phyloP scores from a whole-genome alignment of 176 grass and related monocot genomes.

The Oryza nivara region DNA sequence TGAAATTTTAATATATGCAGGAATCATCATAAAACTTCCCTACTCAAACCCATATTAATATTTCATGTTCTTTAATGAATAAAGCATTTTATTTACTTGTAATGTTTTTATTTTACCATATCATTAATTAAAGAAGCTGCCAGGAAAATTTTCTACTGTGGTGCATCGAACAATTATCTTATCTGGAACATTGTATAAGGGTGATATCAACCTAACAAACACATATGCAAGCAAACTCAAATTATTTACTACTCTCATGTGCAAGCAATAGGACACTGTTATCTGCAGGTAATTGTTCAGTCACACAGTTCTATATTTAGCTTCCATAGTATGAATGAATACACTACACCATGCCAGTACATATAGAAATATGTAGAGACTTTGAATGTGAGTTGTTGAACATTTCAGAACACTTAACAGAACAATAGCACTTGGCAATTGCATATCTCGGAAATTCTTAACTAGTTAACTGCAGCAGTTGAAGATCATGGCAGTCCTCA shows the following conservation, averaged over 20 bases:
- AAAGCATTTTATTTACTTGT: not conserved
- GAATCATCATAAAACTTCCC: not conserved
- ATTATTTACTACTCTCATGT: not conserved
- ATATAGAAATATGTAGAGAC: not conserved
- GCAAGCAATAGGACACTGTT: not conserved
- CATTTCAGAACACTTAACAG: not conserved
- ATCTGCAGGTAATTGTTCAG: constrained; percentile 4
- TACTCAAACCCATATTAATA: not conserved
- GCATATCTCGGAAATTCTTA: not conserved
- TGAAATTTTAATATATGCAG: not conserved
- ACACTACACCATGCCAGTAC: not conserved
- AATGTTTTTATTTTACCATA: not conserved
- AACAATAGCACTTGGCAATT: not conserved
- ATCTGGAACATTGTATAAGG: not conserved
- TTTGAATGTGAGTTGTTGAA: not conserved
- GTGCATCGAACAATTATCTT: not conserved
- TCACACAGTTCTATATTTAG: not conserved
- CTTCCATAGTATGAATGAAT: not conserved
- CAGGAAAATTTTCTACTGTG: not conserved
- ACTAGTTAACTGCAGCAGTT: not conserved
- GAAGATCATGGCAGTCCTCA: not conserved
- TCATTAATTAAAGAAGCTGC: not conserved
- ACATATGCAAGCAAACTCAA: not conserved
- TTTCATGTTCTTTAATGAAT: not conserved
- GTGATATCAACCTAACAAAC: not conserved